Evolutionary conservation across 1,284 basidiomycete species (phyloP), one percentile per base, ranked within the genome.

Genomic region (Cystobasidium pallidum): DNA sequence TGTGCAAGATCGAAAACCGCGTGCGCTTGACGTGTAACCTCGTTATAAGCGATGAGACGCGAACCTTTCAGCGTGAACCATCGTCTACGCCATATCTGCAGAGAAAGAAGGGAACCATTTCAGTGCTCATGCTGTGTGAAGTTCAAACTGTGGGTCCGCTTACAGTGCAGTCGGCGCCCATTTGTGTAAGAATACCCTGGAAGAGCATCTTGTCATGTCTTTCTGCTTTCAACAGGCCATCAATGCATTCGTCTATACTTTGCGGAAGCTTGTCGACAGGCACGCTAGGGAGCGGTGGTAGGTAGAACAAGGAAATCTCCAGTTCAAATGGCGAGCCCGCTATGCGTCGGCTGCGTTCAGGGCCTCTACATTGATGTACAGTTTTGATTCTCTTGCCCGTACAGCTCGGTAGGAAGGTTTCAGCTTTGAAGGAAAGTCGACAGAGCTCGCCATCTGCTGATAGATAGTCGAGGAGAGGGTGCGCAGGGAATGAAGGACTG

Each of bases 161-260:
- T 58, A 71, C 68, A 13, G 49, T 43, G 59, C 68, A 71, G 24
- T 71, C 68, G 19, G 68, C 68, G 8, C 68, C 68, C 59, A 62
- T 45, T 41, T 71, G 68, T 0, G 68, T 71, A 19, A 71, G 49
- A 24, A 64, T 58, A 36, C 68, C 68, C 61, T 71, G 58, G 34
- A 63, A 71, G n/a, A 63, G 47, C 47, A 39, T 54, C 61, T 64
- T 54, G n/a, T 71, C 68, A 36, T 71, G 59, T 34, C 61, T 45
- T 30, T 64, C 61, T 3, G 55, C 68, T 24, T 71, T 51, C 49
- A 54, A n/a, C 2, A 71, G 32, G 11, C 68, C 68, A 64, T 51
- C 45, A 32, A 71, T 19, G 49, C 68, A 71, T 43, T 71, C 68
- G 17, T 71, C 68, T 19, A 71, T 71, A 34, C 61, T 71, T 36